Conservation (phyloP, 2,329 filamentous ascomycete species). For the Fusarium tuaranense region DNA sequence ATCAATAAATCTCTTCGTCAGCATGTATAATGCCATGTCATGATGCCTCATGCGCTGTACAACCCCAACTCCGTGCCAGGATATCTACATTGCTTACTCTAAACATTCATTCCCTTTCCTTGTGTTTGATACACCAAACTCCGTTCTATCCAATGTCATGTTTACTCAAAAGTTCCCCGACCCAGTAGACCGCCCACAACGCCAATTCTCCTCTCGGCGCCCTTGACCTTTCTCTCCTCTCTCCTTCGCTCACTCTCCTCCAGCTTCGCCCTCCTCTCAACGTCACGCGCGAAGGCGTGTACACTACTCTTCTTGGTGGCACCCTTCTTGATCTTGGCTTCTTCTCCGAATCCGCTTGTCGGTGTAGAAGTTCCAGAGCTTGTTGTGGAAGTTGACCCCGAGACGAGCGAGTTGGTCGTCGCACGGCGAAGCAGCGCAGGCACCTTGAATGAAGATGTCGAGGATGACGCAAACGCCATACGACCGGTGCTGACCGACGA, state of each 20-base stretch:
- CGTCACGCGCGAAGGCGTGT: constrained; percentile 70
- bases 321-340: constrained; percentile 69
- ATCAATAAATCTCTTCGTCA: constrained; percentile 2
- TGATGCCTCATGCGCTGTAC: constrained; percentile 10
- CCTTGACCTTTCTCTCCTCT: constrained; percentile 68
- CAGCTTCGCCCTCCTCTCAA: constrained; percentile 65
- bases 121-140: constrained; percentile 17
- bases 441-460: constrained; percentile 69
- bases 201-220: constrained; percentile 67
- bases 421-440: constrained; percentile 79
- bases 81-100: not conserved
- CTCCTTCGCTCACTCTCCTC: constrained; percentile 68
- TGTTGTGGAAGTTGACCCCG: constrained; percentile 49
- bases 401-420: constrained; percentile 72
- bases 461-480: constrained; percentile 67
- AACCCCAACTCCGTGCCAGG: constrained; percentile 33
- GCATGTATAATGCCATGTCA: constrained; percentile 10
- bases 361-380: constrained; percentile 50
- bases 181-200: constrained; percentile 70
- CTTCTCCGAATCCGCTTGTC: constrained; percentile 57
- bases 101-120: constrained; percentile 5
- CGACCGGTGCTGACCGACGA: constrained; percentile 51
- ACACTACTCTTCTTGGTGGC: constrained; percentile 71
- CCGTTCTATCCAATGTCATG: constrained; percentile 16
- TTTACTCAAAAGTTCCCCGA: constrained; percentile 58